Conservation (phyloP, 2,329 filamentous ascomycete species). For the Venturiaceae sp. region DNA sequence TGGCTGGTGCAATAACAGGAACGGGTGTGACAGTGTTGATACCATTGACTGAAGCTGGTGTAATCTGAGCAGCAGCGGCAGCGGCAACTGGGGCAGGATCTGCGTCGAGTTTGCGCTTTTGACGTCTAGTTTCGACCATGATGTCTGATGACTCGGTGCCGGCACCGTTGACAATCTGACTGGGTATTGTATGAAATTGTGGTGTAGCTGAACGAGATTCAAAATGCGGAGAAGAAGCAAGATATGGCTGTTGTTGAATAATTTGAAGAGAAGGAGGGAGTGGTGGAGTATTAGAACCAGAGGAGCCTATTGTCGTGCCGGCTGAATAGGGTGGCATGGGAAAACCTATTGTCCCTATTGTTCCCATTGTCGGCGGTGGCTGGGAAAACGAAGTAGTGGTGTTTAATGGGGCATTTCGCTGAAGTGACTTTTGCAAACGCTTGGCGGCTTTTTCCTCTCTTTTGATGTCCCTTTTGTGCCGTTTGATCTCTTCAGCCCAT, state of each 20-base stretch:
- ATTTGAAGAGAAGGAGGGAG: background rate
- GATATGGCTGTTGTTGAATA: background rate
- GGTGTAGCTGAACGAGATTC: background rate
- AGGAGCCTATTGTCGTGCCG: background rate
- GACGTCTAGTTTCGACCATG: background rate
- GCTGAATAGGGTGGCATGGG: background rate
- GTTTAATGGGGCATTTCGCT: background rate
- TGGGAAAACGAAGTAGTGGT: background rate
- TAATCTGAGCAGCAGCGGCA: background rate
- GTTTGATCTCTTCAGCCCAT: constrained; percentile 34
- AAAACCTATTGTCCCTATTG: background rate
- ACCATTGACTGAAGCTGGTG: background rate
- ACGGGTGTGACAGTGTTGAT: background rate
- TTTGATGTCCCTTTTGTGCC: constrained; percentile 31
- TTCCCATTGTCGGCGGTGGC: background rate
- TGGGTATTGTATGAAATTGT: background rate
- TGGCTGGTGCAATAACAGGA: background rate
- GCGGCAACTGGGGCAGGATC: background rate
- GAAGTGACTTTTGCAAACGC: constrained; percentile 1
- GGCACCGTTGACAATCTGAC: background rate
- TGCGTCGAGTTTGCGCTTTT: background rate
- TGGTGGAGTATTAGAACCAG: background rate
- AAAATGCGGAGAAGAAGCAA: background rate
- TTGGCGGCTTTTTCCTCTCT: constrained; percentile 14
- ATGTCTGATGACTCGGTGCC: background rate